These are phyloP conservation scores for Funneliformis mosseae DNA, from an alignment of 192 early-diverging fungal genomes.

Conservation along the genomic window DNA sequence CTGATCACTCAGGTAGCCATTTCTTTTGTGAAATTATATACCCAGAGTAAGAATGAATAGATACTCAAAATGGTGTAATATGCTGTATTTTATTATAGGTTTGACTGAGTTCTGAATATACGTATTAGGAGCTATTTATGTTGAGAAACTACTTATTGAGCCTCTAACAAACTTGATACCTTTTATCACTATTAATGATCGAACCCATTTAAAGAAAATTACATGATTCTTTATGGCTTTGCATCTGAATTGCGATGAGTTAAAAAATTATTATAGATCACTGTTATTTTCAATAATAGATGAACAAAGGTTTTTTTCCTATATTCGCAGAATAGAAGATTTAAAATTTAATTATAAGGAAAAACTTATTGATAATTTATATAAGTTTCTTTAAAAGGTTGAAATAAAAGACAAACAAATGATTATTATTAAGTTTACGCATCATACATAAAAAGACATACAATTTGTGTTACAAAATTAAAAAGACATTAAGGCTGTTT, in stretches of 20 bases:
- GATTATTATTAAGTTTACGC: constrained; percentile 17
- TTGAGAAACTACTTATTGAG: constrained; percentile 17
- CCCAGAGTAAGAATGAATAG: not conserved
- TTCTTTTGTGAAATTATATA: constrained; percentile 6
- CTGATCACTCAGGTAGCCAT: not conserved
- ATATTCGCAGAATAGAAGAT: not conserved
- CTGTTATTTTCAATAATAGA: not conserved
- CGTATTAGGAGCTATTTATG: constrained; percentile 11
- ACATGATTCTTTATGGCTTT: not conserved
- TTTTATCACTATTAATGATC: not conserved
- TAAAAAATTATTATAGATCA: constrained; percentile 16
- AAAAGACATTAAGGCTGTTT: not conserved
- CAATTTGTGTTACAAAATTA: not conserved
- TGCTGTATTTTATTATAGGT: constrained; percentile 12
- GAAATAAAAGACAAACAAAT: not conserved
- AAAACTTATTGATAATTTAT: constrained; percentile 6
- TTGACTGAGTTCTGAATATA: constrained; percentile 19
- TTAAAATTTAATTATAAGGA: not conserved
- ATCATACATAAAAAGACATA: not conserved
- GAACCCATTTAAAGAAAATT: not conserved
- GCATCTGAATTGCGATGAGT: not conserved
- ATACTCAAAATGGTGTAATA: constrained; percentile 8
- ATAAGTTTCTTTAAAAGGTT: constrained; percentile 16
- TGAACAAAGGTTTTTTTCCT: not conserved
- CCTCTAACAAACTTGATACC: constrained; percentile 1